A percentile compares a stretch with the other conserved stretches of the same genome.
phyloP scores from a whole-genome alignment of 1,284 basidiomycete genomes.

The Ustilago trichophora region DNA sequence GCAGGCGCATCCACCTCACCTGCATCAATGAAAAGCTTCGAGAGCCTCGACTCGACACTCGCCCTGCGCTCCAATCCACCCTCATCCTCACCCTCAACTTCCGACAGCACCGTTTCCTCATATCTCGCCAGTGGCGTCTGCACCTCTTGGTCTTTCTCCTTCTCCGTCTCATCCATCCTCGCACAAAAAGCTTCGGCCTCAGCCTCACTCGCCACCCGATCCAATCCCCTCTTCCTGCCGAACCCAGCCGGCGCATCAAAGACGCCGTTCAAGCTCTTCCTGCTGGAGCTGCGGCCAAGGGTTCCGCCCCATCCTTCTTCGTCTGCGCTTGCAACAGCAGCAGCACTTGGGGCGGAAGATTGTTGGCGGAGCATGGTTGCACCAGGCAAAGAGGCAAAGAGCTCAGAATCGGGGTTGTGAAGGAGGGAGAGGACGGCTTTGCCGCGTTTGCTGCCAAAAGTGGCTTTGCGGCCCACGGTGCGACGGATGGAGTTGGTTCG shows the following conservation, averaged over 20 bases:
- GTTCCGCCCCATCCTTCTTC: too few species aligned
- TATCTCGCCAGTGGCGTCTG: constrained; percentile 7
- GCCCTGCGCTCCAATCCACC: constrained; percentile 3
- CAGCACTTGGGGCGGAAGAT: too few species aligned
- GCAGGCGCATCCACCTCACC: neutral
- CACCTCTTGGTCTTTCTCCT: neutral
- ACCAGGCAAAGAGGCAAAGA: constrained; percentile 28
- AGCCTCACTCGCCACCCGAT: constrained; percentile 33
- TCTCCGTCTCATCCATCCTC: too few species aligned
- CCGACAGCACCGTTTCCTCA: constrained; percentile 7
- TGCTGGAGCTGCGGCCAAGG: too few species aligned
- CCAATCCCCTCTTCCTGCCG: too few species aligned
- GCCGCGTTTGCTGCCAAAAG: constrained; percentile 43
- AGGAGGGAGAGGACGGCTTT: constrained; percentile 39
- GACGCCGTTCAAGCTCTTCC: constrained; percentile 47
- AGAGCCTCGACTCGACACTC: constrained; percentile 25
- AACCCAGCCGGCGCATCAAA: too few species aligned
- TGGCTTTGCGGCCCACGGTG: constrained; percentile 38
- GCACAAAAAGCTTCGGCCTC: too few species aligned
- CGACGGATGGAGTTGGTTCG: too few species aligned
- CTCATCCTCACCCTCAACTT: neutral
- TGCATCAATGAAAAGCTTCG: constrained; percentile 16
- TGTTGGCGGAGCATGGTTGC: constrained; percentile 27
- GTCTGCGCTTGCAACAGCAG: too few species aligned
- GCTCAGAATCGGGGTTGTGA: constrained; percentile 10